These are phyloP conservation scores for Penicillium malachiteum DNA, from an alignment of 495 filamentous ascomycete genomes.

Conservation along the genomic window DNA sequence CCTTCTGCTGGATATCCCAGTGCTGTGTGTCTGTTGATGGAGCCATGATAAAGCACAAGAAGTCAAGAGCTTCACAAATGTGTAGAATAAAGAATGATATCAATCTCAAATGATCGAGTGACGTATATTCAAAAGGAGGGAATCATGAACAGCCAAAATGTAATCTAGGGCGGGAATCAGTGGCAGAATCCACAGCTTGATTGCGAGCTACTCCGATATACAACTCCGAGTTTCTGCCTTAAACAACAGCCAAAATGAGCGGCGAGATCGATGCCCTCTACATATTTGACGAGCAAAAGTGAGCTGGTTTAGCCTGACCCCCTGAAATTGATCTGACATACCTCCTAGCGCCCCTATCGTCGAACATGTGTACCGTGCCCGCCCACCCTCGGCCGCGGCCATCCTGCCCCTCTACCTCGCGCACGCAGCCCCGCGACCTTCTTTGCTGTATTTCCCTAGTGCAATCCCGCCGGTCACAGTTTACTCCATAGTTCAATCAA, in stretches of 20 bases:
- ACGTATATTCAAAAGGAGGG: not conserved
- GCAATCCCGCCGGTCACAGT: conserved; percentile 83
- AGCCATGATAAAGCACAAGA: conserved; percentile 16
- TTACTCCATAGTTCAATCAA: conserved; percentile 82
- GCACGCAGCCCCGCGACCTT: conserved; percentile 78
- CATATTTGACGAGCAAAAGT: conserved; percentile 94
- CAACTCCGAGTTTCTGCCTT: conserved; percentile 10
- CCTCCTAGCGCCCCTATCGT: conserved; percentile 56
- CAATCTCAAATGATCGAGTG: not conserved
- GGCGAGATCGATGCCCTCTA: conserved; percentile 92
- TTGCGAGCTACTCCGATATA: conserved; percentile 18
- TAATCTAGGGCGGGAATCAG: conserved; percentile 33
- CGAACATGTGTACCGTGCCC: conserved; percentile 67
- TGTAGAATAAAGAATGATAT: not conserved
- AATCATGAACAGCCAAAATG: conserved; percentile 16
- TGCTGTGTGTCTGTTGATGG: conserved; percentile 16
- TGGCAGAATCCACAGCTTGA: conserved; percentile 37
- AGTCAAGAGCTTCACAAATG: not conserved
- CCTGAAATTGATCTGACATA: conserved; percentile 10
- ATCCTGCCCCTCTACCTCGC: conserved; percentile 86
- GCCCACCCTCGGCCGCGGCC: conserved; percentile 72
- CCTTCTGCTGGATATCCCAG: conserved; percentile 31
- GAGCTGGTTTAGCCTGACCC: conserved; percentile 1
- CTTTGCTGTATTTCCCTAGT: conserved; percentile 78
- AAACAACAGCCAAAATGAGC: conserved; percentile 56